phyloP scores from a whole-genome alignment of 148 eudicot species.

The Pouteria glomerata region DNA sequence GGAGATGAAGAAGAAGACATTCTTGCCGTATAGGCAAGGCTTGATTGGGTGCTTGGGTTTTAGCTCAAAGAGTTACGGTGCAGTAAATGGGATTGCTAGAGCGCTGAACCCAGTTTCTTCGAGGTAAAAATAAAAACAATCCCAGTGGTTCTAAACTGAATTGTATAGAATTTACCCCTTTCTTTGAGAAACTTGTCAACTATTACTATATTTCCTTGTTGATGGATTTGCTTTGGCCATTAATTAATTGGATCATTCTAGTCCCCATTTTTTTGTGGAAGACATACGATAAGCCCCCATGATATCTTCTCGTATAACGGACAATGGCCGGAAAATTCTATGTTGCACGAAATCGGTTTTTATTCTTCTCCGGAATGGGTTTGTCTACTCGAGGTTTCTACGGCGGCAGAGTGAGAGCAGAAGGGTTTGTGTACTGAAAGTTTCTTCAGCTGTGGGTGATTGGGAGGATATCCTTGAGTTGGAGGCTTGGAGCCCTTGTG shows the following conservation, averaged over 20 bases:
- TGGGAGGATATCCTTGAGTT: too few relatives aligned
- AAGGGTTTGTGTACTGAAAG: too few relatives aligned
- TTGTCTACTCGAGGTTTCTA: too few relatives aligned
- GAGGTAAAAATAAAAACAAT: constrained; percentile 31
- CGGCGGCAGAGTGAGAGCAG: too few relatives aligned
- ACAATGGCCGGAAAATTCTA: too few relatives aligned
- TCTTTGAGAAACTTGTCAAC: too few relatives aligned
- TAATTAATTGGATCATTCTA: neutral
- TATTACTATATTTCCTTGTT: neutral
- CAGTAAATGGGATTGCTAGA: constrained; percentile 71
- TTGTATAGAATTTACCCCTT: neutral
- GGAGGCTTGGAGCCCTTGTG: too few relatives aligned
- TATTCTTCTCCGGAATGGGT: too few relatives aligned
- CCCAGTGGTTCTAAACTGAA: neutral
- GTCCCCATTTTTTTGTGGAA: neutral
- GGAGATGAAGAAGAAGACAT: constrained; percentile 94
- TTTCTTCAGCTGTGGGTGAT: too few relatives aligned
- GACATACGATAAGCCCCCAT: neutral
- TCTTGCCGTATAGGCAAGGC: constrained; percentile 88
- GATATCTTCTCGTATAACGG: neutral
- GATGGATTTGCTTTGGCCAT: neutral
- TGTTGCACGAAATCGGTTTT: too few relatives aligned
- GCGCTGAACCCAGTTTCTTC: constrained; percentile 85
- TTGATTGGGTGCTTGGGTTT: constrained; percentile 83
- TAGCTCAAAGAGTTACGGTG: constrained; percentile 77